A percentile compares a stretch with the other conserved stretches of the same genome.
phyloP scores from a whole-genome alignment of 257 asterid genomes.

The Salvia splendens region DNA sequence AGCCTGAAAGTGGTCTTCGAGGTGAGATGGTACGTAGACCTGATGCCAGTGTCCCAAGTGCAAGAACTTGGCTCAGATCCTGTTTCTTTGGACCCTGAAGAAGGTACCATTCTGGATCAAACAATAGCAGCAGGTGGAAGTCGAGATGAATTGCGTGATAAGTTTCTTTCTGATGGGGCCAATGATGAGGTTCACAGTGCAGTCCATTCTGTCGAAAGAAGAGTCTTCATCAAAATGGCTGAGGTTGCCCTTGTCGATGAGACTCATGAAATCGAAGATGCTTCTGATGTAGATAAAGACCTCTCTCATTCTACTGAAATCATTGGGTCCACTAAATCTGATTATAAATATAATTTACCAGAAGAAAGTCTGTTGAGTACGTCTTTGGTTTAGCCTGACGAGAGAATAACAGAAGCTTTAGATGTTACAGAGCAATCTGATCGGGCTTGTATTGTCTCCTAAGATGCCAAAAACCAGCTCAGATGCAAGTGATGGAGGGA shows the following conservation, averaged over 20 bases:
- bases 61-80: constrained; percentile 1
- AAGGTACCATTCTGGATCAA: constrained; percentile 31
- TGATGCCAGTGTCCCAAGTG: no score
- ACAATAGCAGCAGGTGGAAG: constrained; percentile 24
- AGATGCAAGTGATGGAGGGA: constrained; percentile 28
- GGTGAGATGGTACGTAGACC: constrained; percentile 15
- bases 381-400: constrained; percentile 30
- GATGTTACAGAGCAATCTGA: constrained; percentile 31
- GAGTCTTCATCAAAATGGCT: neutral
- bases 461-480: constrained; percentile 20
- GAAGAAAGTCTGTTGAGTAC: constrained; percentile 33
- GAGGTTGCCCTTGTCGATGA: constrained; percentile 21
- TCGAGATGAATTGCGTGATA: constrained; percentile 35
- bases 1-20: constrained; percentile 27
- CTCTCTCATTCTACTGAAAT: constrained; percentile 33
- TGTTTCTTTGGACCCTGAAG: constrained; percentile 26
- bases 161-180: constrained; percentile 34
- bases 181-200: constrained; percentile 30
- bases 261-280: constrained; percentile 26
- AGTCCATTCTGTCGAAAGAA: constrained; percentile 31
- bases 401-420: constrained; percentile 27
- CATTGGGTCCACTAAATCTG: constrained; percentile 31
- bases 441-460: constrained; percentile 25
- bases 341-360: constrained; percentile 14
- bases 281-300: constrained; percentile 24